phyloP scores from a whole-genome alignment of 164 flowering plant species.

The Protea cynaroides region DNA sequence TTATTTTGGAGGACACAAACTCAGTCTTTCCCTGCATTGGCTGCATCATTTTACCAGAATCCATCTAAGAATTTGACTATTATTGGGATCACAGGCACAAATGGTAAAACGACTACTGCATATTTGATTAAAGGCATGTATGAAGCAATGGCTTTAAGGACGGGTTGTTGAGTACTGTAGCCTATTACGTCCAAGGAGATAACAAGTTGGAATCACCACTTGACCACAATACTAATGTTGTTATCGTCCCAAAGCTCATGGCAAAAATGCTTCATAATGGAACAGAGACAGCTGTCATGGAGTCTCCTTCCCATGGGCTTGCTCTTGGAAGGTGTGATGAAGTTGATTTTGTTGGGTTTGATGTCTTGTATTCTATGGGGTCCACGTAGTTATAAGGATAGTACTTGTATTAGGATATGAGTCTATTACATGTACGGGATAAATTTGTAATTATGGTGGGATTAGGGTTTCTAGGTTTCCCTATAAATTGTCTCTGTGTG shows the following conservation, averaged over 20 bases:
- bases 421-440: too few relatives aligned
- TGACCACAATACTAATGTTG: slow-evolving; percentile 50
- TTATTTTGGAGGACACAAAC: slow-evolving; percentile 84
- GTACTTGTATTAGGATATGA: too few relatives aligned
- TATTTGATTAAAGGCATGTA: slow-evolving; percentile 77
- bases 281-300: slow-evolving; percentile 94
- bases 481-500: too few relatives aligned
- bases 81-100: slow-evolving; percentile 86
- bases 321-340: slow-evolving; percentile 68
- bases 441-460: too few relatives aligned
- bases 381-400: too few relatives aligned
- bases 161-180: slow-evolving; percentile 85
- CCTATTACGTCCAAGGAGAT: slow-evolving; percentile 74
- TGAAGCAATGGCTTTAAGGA: slow-evolving; percentile 92
- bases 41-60: slow-evolving; percentile 67
- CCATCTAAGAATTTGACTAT: slow-evolving; percentile 85
- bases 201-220: slow-evolving; percentile 72
- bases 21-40: slow-evolving; percentile 67
- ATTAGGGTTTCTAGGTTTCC: too few relatives aligned
- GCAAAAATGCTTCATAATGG: slow-evolving; percentile 96
- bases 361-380: too few relatives aligned
- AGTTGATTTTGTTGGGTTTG: too few relatives aligned
- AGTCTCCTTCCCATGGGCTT: slow-evolving; percentile 68
- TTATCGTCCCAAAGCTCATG: slow-evolving; percentile 80
- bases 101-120: slow-evolving; percentile 77